Percentiles rank a stretch among this genome's conserved stretches.
These are phyloP conservation scores for Penicillium longicatenatum DNA, from an alignment of 495 filamentous ascomycete genomes.

Conservation along the genomic window DNA sequence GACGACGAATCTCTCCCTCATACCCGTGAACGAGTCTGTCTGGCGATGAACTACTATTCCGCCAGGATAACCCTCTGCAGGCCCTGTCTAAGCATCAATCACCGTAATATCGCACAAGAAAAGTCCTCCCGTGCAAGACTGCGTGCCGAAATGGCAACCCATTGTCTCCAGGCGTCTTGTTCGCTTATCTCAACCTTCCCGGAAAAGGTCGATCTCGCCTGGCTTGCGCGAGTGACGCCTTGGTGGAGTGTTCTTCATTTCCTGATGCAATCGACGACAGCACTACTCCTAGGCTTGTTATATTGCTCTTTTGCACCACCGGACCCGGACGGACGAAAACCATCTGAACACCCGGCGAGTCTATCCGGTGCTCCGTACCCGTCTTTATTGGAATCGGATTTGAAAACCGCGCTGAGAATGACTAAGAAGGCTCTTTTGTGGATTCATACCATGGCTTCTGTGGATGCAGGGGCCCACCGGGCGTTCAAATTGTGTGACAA, in stretches of 20 bases:
- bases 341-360: neutral
- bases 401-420: conserved; percentile 36
- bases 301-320: neutral
- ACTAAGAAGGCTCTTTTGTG: conserved; percentile 53
- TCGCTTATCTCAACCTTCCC: neutral
- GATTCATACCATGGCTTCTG: conserved; percentile 47
- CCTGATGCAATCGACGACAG: conserved; percentile 4
- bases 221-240: neutral
- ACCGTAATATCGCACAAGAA: neutral
- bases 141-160: neutral
- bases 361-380: neutral
- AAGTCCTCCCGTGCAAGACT: neutral
- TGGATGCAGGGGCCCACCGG: conserved; percentile 46
- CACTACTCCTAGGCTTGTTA: neutral
- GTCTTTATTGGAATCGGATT: conserved; percentile 13
- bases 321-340: neutral
- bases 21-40: neutral
- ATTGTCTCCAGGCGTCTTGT: neutral
- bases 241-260: conserved; percentile 6
- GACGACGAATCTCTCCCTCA: neutral
- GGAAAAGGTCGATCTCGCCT: neutral
- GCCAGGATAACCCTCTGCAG: conserved; percentile 1
- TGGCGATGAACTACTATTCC: conserved; percentile 2
- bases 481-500: conserved; percentile 49
- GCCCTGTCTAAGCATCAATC: neutral